A percentile compares a stretch with the other conserved stretches of the same genome.
Evolutionary conservation across 139 green algal genomes (phyloP).

Genomic region (Coccomyxa sp.): DNA sequence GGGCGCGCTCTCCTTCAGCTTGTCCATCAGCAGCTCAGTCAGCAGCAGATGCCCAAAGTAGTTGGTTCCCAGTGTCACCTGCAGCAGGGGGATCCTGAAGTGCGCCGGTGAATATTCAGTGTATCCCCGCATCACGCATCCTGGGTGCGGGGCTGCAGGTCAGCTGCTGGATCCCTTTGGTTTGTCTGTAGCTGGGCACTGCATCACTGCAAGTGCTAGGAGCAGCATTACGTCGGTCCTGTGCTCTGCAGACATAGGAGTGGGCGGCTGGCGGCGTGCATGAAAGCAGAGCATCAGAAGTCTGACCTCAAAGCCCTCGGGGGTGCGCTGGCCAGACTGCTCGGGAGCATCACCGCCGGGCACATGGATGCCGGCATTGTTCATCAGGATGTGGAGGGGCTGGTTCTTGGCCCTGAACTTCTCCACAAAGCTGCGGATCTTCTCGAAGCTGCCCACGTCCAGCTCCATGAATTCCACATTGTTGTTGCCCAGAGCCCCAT

Average conservation of each 20-base stretch:
- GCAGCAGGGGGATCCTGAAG: too few relatives aligned
- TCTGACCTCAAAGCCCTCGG: background rate
- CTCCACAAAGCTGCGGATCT: slow-evolving; percentile 26
- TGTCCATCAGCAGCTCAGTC: slow-evolving; percentile 7
- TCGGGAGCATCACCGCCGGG: background rate
- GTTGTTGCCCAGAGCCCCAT: background rate
- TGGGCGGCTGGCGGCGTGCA: too few relatives aligned
- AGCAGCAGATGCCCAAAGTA: slow-evolving; percentile 3
- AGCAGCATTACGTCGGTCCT: too few relatives aligned
- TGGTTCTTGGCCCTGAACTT: slow-evolving; percentile 11
- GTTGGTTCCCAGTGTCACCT: slow-evolving; percentile 5
- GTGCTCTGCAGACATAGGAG: too few relatives aligned
- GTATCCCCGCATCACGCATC: too few relatives aligned
- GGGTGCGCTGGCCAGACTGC: background rate
- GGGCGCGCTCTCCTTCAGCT: slow-evolving; percentile 2
- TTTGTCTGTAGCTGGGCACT: too few relatives aligned
- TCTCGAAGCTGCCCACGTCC: slow-evolving; percentile 26
- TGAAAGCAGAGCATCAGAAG: too few relatives aligned
- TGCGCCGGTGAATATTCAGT: too few relatives aligned
- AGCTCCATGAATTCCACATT: slow-evolving; percentile 24
- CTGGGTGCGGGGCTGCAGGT: too few relatives aligned
- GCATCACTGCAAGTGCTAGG: too few relatives aligned
- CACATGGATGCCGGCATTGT: slow-evolving; percentile 24
- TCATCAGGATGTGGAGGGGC: slow-evolving; percentile 29
- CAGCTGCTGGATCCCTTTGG: too few relatives aligned